Percentiles rank a stretch among this genome's conserved stretches.
Conservation (phyloP, 2,329 filamentous ascomycete species). For the Mariannaea sp. region DNA sequence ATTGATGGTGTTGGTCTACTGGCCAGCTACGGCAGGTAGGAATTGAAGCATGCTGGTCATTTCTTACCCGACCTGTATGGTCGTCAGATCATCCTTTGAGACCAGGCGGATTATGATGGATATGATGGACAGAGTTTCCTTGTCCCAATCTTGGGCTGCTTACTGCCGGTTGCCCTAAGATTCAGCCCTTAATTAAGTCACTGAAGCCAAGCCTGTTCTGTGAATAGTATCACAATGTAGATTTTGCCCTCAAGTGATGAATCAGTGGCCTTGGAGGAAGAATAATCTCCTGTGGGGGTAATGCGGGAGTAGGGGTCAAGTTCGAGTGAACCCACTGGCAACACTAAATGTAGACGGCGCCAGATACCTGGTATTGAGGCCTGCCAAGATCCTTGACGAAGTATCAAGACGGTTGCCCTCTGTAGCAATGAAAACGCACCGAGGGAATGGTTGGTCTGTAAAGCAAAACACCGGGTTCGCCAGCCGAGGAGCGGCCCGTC, state of each 20-base stretch:
- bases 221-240: conserved; percentile 14
- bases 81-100: conserved; percentile 13
- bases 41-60: conserved; percentile 5
- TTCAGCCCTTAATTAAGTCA: too few species aligned
- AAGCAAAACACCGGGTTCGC: conserved; percentile 13
- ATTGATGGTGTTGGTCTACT: not conserved
- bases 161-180: not conserved
- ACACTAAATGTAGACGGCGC: conserved; percentile 23
- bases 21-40: conserved; percentile 1
- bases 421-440: conserved; percentile 15
- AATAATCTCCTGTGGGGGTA: conserved; percentile 27
- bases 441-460: conserved; percentile 3
- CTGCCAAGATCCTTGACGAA: conserved; percentile 12
- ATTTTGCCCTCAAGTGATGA: too few species aligned
- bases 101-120: conserved; percentile 3
- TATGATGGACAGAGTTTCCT: not conserved
- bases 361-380: conserved; percentile 24
- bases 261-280: conserved; percentile 17
- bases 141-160: not conserved
- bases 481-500: conserved; percentile 23
- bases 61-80: not conserved
- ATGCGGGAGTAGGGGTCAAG: conserved; percentile 25
- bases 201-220: conserved; percentile 1
- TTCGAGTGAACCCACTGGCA: conserved; percentile 23
- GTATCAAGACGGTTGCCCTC: conserved; percentile 7